Base-by-base conservation (phyloP, 1,284 basidiomycete species). In the Tylopilus orsonianus region DNA sequence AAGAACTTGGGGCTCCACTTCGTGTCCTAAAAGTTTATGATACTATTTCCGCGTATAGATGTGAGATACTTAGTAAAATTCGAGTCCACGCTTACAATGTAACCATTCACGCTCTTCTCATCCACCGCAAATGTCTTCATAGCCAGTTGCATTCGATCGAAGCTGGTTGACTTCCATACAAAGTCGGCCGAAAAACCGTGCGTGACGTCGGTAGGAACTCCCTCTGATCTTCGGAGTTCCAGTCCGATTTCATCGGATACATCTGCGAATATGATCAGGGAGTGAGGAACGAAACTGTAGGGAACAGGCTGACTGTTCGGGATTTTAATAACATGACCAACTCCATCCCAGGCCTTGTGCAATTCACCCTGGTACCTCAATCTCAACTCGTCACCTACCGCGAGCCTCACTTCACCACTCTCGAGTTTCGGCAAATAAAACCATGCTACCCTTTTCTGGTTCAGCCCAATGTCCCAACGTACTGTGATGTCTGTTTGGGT, bases 71-170 rank as follows among this genome's bases (percentile, higher is more conserved):
- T 27, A 29, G 44, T 46, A 34, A 29, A 26, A 29, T 37, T 38
- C 33, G 45, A 26, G 43, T 8, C 40, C 4, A 30, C 33, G 48
- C 51, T 49, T 69, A 94, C 92, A 51, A 99, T 98, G 63, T 97
- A 98, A 5, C 93, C 96, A 64, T 93, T 96, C 58, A 99, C 96
- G 68, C 93, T 97, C 78, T 97, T 97, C 71, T 99, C 96, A 61
- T 99, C 96, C 20, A 98, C 89, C 9, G 97, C 96, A 68, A 99
- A 99, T 2, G 94, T 97, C 78, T 97, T 97, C 94, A 99, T 97
- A 1, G 97, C 97, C 41, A 92, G 78, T 67, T 99, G 97, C 97
- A 99, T 99, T 46, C 97, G 83, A 68, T 98, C 96, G 61, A 99
- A 99, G 65, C 93, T 97, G 1, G 97, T 99, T 7, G 93, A 94